phyloP scores from a whole-genome alignment of 768 basidiomycete genomes.

The Kwoniella europaea region DNA sequence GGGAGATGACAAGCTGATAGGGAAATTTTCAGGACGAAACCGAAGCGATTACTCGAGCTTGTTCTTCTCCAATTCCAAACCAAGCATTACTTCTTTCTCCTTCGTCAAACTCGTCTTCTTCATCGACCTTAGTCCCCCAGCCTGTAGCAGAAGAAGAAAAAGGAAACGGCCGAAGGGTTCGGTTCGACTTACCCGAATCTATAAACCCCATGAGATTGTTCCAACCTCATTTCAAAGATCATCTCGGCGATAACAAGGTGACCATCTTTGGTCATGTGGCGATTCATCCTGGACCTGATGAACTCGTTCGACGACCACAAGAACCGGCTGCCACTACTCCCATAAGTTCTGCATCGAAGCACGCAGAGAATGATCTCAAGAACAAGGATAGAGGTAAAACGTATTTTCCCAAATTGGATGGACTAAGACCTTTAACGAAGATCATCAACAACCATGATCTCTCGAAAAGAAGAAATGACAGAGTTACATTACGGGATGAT shows the following conservation, averaged over 20 bases:
- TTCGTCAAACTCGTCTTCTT: not conserved
- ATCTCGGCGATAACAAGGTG: not conserved
- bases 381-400: not conserved
- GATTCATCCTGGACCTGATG: not conserved
- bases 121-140: not conserved
- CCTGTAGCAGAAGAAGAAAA: not conserved
- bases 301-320: not conserved
- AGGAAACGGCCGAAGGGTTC: not conserved
- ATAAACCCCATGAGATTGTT: not conserved
- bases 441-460: not conserved
- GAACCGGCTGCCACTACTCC: no score
- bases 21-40: not conserved
- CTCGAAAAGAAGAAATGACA: not conserved
- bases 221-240: not conserved
- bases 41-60: not conserved
- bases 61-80: not conserved
- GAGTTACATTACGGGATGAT: no score
- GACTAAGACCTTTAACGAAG: not conserved
- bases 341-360: not conserved
- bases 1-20: no score
- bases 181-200: not conserved
- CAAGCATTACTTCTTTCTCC: not conserved
- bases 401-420: not conserved
- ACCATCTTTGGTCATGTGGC: not conserved
- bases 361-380: not conserved